Conservation (phyloP, 208 protist genomes). For the Trypanosomatidae sp. region DNA sequence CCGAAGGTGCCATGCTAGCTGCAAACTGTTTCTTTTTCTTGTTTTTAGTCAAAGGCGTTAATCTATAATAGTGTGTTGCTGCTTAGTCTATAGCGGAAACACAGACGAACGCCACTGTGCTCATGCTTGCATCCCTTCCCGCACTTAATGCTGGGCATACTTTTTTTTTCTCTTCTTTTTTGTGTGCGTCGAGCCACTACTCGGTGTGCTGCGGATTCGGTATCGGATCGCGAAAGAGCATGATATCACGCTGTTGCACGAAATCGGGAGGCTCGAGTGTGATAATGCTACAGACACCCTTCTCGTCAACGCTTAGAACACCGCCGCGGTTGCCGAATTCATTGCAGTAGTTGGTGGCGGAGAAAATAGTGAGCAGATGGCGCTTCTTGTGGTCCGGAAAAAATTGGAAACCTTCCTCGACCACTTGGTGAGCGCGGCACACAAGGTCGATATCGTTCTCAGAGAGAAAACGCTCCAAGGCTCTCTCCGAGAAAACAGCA, state of each 20-base stretch:
- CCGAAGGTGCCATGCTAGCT: no score
- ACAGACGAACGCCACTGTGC: no score
- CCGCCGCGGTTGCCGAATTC: slow-evolving; percentile 99
- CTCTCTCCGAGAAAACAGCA: slow-evolving; percentile 97
- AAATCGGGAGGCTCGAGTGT: slow-evolving; percentile 87
- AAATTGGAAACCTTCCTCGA: slow-evolving; percentile 99
- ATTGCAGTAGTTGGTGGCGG: slow-evolving; percentile 99
- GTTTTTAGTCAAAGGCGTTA: no score
- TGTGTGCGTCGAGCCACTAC: no score
- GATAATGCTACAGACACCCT: slow-evolving; percentile 95
- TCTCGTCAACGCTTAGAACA: slow-evolving; percentile 97
- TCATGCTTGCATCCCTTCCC: no score
- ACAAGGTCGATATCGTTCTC: slow-evolving; percentile 99
- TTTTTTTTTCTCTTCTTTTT: no score
- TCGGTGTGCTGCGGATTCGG: no score
- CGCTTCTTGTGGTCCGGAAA: slow-evolving; percentile 96
- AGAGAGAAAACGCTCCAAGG: slow-evolving; percentile 96
- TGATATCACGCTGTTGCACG: slow-evolving; percentile 72
- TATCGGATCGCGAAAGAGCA: slow-evolving; percentile 45
- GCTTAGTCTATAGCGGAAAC: no score
- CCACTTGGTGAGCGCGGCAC: slow-evolving; percentile 99
- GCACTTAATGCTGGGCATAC: no score
- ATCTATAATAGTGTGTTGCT: no score
- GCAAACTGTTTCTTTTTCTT: no score
- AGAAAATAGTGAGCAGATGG: slow-evolving; percentile 99